Base-by-base conservation (phyloP, 345 rosid genomes). In the Brassica incana region DNA sequence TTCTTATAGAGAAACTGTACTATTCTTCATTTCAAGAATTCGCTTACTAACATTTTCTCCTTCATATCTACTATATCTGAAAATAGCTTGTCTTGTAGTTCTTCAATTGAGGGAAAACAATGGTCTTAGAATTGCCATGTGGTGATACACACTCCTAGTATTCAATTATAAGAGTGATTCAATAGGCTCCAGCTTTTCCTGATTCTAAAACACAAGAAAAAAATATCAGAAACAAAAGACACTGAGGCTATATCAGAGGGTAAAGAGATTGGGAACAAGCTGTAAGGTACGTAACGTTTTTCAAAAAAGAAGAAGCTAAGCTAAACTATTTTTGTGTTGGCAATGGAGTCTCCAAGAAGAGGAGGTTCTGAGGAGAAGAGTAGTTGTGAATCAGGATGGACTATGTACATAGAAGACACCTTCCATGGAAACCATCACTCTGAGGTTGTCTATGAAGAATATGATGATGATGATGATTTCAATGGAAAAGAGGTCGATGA, bases 321-420 rank as follows among this genome's bases (percentile, higher is more conserved):
- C 59, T 58, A 8, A 67, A 7, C 0, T 0, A 23, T 36, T 25
- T 40, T 50, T 77, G 69, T 36, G 78, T 67, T 43, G 15, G 30
- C n/a, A 5, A 90, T 90, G 93, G 89, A 85, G 73, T 76, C 88
- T 72, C 88, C 93, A 71, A 59, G 77, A 4, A 75, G 84, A 71
- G 88, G 81, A 68, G 69, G 15, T 63, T 68, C 56, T 72, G 88
- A 85, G 81, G 88, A 84, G 79, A 65, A 72, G 67, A 81, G 84
- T 69, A 81, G 86, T 69, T 83, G 86, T 69, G 92, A 86, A 73
- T 87, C 94, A 74, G 90, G 92, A 15, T 90, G 94, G 92, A 88
- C 94, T 73, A 83, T 83, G 82, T 88, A 88, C 70, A 83, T 90
- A 84, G 88, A 85, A 72, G 87, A 89, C 50, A 80, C 84, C 6